Evolutionary conservation across 805 yeast species (phyloP).

Genomic region (Lachancea mirantina): DNA sequence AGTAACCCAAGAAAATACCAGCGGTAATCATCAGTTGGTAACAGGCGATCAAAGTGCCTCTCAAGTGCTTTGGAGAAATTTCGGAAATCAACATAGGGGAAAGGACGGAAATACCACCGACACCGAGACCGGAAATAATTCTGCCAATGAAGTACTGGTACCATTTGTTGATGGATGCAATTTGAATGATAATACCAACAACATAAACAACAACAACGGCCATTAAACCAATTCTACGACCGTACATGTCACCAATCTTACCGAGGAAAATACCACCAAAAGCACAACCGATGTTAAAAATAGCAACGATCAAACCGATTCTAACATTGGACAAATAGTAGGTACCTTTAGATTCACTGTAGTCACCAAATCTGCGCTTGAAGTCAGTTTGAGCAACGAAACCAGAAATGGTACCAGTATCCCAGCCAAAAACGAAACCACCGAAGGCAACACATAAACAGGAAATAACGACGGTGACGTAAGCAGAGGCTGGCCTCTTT

Average conservation of each 20-base stretch:
- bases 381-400: conserved; percentile 54
- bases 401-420: conserved; percentile 75
- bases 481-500: conserved; percentile 32
- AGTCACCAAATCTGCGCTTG: conserved; percentile 48
- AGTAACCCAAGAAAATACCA: conserved; percentile 72
- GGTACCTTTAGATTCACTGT: conserved; percentile 34
- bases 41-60: conserved; percentile 66
- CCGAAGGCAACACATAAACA: conserved; percentile 50
- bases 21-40: conserved; percentile 64
- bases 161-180: conserved; percentile 49
- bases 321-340: conserved; percentile 44
- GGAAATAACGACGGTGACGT: conserved; percentile 27
- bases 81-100: conserved; percentile 71
- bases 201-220: conserved; percentile 55
- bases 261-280: conserved; percentile 56
- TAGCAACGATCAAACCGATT: conserved; percentile 49
- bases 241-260: conserved; percentile 53
- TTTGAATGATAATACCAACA: conserved; percentile 61
- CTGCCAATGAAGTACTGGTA: conserved; percentile 67
- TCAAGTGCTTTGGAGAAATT: conserved; percentile 58
- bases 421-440: conserved; percentile 73
- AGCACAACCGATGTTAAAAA: conserved; percentile 71
- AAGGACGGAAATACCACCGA: conserved; percentile 70
- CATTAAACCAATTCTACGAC: conserved; percentile 61
- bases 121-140: conserved; percentile 63